Conservation (phyloP, 495 filamentous ascomycete genomes). For the Hypomontagnella submonticulosa region DNA sequence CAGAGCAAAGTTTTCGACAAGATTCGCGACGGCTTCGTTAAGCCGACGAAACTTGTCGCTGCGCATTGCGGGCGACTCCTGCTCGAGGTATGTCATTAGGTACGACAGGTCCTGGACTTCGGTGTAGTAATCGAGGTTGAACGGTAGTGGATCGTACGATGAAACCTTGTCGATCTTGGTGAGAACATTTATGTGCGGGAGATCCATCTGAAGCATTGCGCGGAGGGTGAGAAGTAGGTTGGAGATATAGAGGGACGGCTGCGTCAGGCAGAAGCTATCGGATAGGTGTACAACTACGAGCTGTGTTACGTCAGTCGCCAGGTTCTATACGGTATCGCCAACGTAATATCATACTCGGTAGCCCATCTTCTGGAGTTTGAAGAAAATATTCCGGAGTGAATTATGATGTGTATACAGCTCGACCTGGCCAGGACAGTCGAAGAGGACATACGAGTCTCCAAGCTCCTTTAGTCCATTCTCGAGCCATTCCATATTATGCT, state of each 20-base stretch:
- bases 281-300: conserved; percentile 89
- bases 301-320: conserved; percentile 57
- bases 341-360: conserved; percentile 75
- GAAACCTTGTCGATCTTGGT: conserved; percentile 95
- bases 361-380: conserved; percentile 86
- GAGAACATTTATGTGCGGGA: conserved; percentile 85
- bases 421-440: conserved; percentile 96
- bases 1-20: conserved; percentile 88
- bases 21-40: conserved; percentile 84
- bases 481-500: conserved; percentile 90
- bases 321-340: background rate
- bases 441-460: conserved; percentile 91
- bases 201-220: conserved; percentile 97
- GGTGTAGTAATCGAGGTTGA: conserved; percentile 96
- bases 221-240: conserved; percentile 90
- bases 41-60: conserved; percentile 80
- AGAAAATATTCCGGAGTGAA: conserved; percentile 90
- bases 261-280: conserved; percentile 89
- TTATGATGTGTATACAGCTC: conserved; percentile 96
- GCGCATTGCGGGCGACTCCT: conserved; percentile 63
- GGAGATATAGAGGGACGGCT: conserved; percentile 94
- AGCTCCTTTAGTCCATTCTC: conserved; percentile 79
- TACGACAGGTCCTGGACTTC: conserved; percentile 94
- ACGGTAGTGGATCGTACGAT: conserved; percentile 81
- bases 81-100: conserved; percentile 80